Percentiles rank a stretch among this genome's conserved stretches.
Evolutionary conservation across 495 filamentous ascomycete species (phyloP).

Genomic region (Friedmanniomyces simplex): DNA sequence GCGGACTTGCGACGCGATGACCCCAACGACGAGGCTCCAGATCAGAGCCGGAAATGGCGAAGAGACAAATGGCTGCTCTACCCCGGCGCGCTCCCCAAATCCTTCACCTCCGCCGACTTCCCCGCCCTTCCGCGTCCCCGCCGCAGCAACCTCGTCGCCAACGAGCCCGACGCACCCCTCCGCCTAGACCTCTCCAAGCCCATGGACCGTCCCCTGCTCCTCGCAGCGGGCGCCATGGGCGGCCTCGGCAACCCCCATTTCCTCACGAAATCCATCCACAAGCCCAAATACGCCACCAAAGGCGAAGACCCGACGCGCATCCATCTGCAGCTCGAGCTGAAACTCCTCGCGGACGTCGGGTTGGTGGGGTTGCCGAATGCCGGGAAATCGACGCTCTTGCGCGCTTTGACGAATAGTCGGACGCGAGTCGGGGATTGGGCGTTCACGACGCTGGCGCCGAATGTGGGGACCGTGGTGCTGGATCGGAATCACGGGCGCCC

Average conservation of each 20-base stretch:
- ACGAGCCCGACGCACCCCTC: conserved; percentile 63
- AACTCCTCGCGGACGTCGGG: conserved; percentile 88
- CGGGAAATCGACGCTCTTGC: conserved; percentile 85
- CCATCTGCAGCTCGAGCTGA: conserved; percentile 80
- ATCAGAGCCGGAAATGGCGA: conserved; percentile 27
- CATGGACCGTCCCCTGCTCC: conserved; percentile 72
- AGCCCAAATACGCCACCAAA: conserved; percentile 78
- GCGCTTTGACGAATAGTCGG: conserved; percentile 72
- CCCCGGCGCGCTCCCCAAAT: conserved; percentile 49
- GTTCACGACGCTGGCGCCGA: conserved; percentile 89
- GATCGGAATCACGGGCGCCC: conserved; percentile 69
- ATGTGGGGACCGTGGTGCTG: conserved; percentile 88
- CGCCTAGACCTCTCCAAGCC: conserved; percentile 71
- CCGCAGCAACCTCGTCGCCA: conserved; percentile 44
- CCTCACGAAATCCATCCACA: conserved; percentile 51
- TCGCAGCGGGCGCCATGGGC: conserved; percentile 78
- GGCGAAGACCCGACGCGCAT: conserved; percentile 70
- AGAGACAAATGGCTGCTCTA: conserved; percentile 82
- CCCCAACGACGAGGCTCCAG: conserved; percentile 28
- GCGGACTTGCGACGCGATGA: too few relatives aligned
- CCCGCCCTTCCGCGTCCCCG: conserved; percentile 47
- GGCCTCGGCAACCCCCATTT: conserved; percentile 94
- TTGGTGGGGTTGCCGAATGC: conserved; percentile 93
- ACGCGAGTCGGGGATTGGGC: conserved; percentile 94
- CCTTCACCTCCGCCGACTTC: conserved; percentile 51